These are phyloP conservation scores for Arabidopsis lyrata DNA, from an alignment of 441 rosid genomes.

Conservation along the genomic window DNA sequence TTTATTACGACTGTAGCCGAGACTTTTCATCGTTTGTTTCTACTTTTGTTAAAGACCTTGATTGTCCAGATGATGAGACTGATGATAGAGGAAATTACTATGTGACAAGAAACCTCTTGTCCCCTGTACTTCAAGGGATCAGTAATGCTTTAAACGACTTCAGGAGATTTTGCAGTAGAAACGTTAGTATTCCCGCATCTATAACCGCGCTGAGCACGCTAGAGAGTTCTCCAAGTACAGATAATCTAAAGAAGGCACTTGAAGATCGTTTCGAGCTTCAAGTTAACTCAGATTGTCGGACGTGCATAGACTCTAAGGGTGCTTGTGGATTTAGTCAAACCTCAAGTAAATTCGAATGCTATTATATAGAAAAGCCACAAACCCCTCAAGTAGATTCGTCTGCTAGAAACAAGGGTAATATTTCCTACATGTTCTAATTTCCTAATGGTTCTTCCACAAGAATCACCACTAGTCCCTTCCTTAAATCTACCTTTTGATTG, in stretches of 20 bases:
- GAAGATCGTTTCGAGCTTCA: conserved; percentile 49
- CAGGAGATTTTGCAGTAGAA: conserved; percentile 1
- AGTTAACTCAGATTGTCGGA: conserved; percentile 41
- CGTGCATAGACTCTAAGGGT: conserved; percentile 41
- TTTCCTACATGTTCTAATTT: not conserved
- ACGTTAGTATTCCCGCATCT: conserved; percentile 39
- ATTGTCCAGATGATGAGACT: not conserved
- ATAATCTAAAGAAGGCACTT: conserved; percentile 36
- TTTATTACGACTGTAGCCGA: conserved; percentile 28
- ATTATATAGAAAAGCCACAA: conserved; percentile 38
- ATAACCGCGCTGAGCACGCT: not conserved
- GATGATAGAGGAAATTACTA: conserved; percentile 8
- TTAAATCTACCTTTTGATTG: not conserved
- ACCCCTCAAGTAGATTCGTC: not conserved
- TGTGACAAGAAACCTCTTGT: conserved; percentile 10
- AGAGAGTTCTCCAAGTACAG: accelerated
- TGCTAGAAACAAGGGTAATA: not conserved
- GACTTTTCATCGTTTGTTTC: not conserved
- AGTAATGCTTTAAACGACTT: not conserved
- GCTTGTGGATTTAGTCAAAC: conserved; percentile 48
- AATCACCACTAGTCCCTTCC: not conserved
- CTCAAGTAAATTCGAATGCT: conserved; percentile 44
- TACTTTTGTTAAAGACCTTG: not conserved
- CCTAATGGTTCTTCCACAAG: not conserved
- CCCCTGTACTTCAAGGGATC: accelerated